Evolutionary conservation across 2,329 filamentous ascomycete genomes (phyloP).

Genomic region (Beauveria bassiana): DNA sequence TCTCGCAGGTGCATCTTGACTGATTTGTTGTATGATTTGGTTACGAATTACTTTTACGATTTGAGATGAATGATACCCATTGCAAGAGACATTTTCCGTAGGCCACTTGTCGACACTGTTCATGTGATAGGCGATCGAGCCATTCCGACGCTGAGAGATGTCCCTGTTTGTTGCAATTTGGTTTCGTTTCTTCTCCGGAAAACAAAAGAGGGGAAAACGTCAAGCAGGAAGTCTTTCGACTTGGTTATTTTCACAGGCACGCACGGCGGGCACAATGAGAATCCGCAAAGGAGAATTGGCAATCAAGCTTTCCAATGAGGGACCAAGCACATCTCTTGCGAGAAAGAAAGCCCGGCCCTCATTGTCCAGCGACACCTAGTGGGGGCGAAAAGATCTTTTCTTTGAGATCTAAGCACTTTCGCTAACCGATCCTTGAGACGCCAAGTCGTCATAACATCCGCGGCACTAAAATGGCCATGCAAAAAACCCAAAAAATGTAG

Average conservation of each 20-base stretch:
- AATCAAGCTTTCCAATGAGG: slow-evolving; percentile 60
- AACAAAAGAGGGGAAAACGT: not conserved
- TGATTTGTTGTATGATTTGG: not conserved
- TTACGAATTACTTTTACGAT: slow-evolving; percentile 2
- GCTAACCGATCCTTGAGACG: slow-evolving; percentile 49
- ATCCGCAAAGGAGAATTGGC: slow-evolving; percentile 49
- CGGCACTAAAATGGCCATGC: slow-evolving; percentile 18
- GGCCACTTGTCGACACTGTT: not conserved
- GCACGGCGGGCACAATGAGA: slow-evolving; percentile 19
- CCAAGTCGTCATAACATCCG: slow-evolving; percentile 34
- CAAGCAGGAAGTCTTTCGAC: not conserved
- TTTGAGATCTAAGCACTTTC: slow-evolving; percentile 51
- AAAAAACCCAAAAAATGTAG: slow-evolving; percentile 15
- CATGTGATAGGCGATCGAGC: not conserved
- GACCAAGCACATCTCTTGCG: slow-evolving; percentile 46
- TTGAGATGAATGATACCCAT: slow-evolving; percentile 10
- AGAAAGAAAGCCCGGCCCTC: not conserved
- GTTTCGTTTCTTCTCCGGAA: not conserved
- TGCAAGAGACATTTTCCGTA: not conserved
- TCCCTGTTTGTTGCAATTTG: not conserved
- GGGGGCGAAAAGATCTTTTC: slow-evolving; percentile 51
- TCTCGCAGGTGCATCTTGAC: too few relatives aligned
- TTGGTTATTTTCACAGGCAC: slow-evolving; percentile 13
- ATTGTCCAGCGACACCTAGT: slow-evolving; percentile 81
- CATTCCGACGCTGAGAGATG: not conserved